These are phyloP conservation scores for Falciphora oryzae DNA, from an alignment of 2,329 filamentous ascomycete genomes.

Conservation along the genomic window DNA sequence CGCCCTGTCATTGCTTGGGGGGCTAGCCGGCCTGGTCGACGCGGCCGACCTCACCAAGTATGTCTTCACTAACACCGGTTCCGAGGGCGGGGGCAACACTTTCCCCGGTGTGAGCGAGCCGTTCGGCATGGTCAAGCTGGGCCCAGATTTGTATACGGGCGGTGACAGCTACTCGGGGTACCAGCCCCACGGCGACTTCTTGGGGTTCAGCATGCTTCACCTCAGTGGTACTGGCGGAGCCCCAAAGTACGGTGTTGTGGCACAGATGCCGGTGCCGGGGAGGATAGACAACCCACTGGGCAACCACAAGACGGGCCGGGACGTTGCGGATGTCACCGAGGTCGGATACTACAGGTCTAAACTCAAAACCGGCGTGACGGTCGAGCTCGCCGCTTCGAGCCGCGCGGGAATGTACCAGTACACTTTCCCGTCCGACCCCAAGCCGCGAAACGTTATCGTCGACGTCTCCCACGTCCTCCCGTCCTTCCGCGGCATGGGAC, in stretches of 20 bases:
- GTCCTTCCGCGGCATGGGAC: conserved; percentile 53
- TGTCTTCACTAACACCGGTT: conserved; percentile 38
- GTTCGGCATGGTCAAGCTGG: conserved; percentile 43
- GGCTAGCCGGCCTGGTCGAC: conserved; percentile 3
- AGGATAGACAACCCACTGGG: conserved; percentile 46
- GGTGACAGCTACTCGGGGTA: conserved; percentile 49
- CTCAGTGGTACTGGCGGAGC: conserved; percentile 63
- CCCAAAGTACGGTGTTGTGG: conserved; percentile 63
- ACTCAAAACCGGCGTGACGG: conserved; percentile 47
- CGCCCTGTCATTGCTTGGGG: not conserved
- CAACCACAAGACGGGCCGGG: conserved; percentile 50
- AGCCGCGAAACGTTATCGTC: conserved; percentile 45
- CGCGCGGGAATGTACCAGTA: conserved; percentile 58
- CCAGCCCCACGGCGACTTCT: conserved; percentile 42
- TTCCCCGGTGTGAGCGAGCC: conserved; percentile 44
- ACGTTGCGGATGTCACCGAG: conserved; percentile 41
- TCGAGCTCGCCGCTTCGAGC: conserved; percentile 51
- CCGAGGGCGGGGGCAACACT: conserved; percentile 40
- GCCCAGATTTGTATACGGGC: conserved; percentile 42
- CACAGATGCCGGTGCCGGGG: conserved; percentile 51
- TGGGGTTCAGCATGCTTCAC: conserved; percentile 59
- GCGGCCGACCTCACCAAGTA: conserved; percentile 25
- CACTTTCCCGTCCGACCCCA: conserved; percentile 38
- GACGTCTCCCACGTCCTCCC: conserved; percentile 63
- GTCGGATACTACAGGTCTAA: conserved; percentile 57